These are phyloP conservation scores for Cyanidiococcus yangmingshanensis DNA, from an alignment of 23 red algal genomes.

Conservation along the genomic window DNA sequence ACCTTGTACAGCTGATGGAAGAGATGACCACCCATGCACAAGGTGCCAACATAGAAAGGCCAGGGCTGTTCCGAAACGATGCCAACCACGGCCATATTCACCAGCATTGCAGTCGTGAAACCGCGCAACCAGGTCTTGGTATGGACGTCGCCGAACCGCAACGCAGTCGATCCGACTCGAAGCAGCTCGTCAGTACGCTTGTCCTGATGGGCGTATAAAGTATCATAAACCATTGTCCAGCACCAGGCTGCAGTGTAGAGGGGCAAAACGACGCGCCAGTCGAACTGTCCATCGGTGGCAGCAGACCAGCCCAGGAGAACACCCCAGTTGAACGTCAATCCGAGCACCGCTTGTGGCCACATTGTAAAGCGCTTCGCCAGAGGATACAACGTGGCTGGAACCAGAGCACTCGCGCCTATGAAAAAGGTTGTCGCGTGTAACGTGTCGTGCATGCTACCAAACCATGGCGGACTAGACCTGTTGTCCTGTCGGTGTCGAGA, in stretches of 20 bases:
- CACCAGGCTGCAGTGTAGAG: slow-evolving; percentile 49
- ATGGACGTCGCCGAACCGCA: slow-evolving; percentile 38
- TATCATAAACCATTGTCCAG: slow-evolving; percentile 96
- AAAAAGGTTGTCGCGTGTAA: background rate
- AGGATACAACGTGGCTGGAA: slow-evolving; percentile 46
- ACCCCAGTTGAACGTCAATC: slow-evolving; percentile 72
- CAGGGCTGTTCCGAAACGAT: background rate
- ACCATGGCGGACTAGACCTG: background rate
- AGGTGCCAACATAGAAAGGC: slow-evolving; percentile 21
- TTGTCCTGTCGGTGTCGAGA: slow-evolving; percentile 20
- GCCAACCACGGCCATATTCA: background rate
- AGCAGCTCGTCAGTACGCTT: slow-evolving; percentile 47
- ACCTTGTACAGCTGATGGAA: background rate
- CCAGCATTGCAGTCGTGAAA: background rate
- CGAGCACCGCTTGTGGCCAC: slow-evolving; percentile 74
- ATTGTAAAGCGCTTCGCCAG: slow-evolving; percentile 60
- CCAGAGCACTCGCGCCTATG: background rate
- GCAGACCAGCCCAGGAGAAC: slow-evolving; percentile 63
- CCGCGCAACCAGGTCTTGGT: slow-evolving; percentile 13
- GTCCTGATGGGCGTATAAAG: slow-evolving; percentile 93
- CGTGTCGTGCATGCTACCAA: background rate
- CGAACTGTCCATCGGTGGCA: slow-evolving; percentile 25
- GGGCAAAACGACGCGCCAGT: slow-evolving; percentile 11
- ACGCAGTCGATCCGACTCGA: slow-evolving; percentile 46
- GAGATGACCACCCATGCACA: background rate